Base-by-base conservation (phyloP, 1,284 basidiomycete genomes). In the Bjerkandera adusta region DNA sequence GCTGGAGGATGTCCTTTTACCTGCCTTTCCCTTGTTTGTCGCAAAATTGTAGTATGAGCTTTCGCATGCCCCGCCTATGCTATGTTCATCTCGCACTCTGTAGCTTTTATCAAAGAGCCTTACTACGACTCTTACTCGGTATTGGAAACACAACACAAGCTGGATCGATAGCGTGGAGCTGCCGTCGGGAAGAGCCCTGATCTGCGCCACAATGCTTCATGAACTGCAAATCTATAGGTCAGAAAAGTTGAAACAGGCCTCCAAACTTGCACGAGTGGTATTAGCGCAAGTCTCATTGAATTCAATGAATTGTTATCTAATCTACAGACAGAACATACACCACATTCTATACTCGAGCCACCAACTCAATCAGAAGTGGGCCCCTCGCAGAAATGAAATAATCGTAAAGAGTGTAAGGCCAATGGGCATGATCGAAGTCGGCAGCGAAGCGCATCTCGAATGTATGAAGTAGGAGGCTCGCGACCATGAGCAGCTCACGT, bases 1-100 rank as follows among this genome's bases (percentile, higher is more conserved):
- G 52, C 50, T 48, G 46, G 35, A 49, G 48, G 47, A 55, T 55
- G 52, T 57, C 54, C 57, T 57, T 58, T 57, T 54, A 48, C 58
- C 51, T 47, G 52, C 49, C 49, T 45, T 43, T 41, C 36, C 37
- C 20, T 49, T 46, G 34, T 34, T 48, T 46, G 50, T 49, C 57
- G 48, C 56, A 70, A 67, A 70, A 64, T 57, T 63, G 58, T 62
- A 63, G 62, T 68, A 71, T 62, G 66, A 66, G 65, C 68, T 41
- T 36, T 45, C 34, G 36, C 63, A 68, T 65, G 66, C 62, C 50
- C 57, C 57, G 54, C 57, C 55, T 69, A 69, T 68, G 65, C 63
- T 62, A 68, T 68, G 57, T 58, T 40, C 55, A 38, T 44, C 58
- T 60, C 55, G 47, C 52, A 22, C 34, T 15, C 35, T 38, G 20